These are phyloP conservation scores for Fraxinus greggii DNA, from an alignment of 305 asterid genomes.

Conservation along the genomic window DNA sequence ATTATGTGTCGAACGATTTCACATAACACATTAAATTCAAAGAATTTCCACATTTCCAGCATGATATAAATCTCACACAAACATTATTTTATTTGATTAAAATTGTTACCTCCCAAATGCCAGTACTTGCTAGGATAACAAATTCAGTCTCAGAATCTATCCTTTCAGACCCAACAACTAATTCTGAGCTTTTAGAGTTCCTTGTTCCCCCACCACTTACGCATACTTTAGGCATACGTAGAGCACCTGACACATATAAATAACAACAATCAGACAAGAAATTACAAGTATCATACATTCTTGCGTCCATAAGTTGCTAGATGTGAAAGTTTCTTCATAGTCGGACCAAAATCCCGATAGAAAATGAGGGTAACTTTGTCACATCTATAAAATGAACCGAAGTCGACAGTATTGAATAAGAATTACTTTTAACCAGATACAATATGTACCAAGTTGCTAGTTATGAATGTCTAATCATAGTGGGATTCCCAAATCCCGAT, in stretches of 20 bases:
- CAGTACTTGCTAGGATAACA: constrained; percentile 55
- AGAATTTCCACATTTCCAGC: background rate
- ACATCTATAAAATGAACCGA: background rate
- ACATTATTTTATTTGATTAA: background rate
- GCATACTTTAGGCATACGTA: constrained; percentile 22
- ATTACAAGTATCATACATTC: background rate
- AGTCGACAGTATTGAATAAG: background rate
- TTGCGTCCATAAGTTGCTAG: background rate
- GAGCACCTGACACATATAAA: constrained; percentile 25
- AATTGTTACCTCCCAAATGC: constrained; percentile 60
- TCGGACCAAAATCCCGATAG: background rate
- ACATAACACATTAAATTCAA: background rate
- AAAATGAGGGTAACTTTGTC: background rate
- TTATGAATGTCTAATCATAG: background rate
- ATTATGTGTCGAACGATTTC: background rate
- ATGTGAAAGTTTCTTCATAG: background rate
- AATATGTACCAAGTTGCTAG: background rate
- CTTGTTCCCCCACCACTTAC: constrained; percentile 1
- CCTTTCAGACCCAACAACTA: constrained; percentile 39
- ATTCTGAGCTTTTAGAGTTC: constrained; percentile 34
- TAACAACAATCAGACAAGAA: background rate
- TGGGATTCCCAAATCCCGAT: background rate
- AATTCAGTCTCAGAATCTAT: constrained; percentile 53
- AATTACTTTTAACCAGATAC: background rate
- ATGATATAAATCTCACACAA: background rate